Conservation (phyloP, 352 stramenopile genomes). For the Globisporangium cystogenes region DNA sequence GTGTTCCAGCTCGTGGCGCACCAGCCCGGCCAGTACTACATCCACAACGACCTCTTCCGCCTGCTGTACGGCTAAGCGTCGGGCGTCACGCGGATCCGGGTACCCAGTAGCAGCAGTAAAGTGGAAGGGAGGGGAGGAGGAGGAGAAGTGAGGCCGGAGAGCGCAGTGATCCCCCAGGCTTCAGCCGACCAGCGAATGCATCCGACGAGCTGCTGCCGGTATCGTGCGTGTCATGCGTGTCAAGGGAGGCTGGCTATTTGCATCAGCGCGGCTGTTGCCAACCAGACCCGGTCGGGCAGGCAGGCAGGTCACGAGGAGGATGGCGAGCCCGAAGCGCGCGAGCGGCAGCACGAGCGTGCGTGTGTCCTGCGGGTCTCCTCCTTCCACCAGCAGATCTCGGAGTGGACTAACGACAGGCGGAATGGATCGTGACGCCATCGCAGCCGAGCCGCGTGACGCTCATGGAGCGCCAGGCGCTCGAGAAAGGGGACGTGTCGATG, state of each 20-base stretch:
- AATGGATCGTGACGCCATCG: background rate
- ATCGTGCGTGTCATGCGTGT: no score
- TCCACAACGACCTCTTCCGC: slow-evolving; percentile 97
- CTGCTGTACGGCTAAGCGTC: slow-evolving; percentile 93
- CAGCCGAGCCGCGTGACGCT: slow-evolving; percentile 49
- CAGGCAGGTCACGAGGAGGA: background rate
- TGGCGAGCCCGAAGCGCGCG: background rate
- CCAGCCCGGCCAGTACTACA: slow-evolving; percentile 93
- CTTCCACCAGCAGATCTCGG: no score
- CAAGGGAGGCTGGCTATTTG: no score
- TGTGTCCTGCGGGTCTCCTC: background rate
- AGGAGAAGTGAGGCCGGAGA: no score
- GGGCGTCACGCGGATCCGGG: background rate
- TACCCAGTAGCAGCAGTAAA: no score
- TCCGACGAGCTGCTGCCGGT: no score
- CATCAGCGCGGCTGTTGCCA: no score
- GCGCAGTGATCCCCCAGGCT: no score
- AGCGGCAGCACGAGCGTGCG: background rate
- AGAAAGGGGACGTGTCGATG: slow-evolving; percentile 72
- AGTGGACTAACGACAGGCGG: no score
- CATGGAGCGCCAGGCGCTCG: slow-evolving; percentile 64
- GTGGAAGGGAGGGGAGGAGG: no score
- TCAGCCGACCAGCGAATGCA: no score
- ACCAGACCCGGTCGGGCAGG: no score
- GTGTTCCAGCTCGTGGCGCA: slow-evolving; percentile 95